phyloP scores from a whole-genome alignment of 768 basidiomycete species.

The Hericium alpestre region DNA sequence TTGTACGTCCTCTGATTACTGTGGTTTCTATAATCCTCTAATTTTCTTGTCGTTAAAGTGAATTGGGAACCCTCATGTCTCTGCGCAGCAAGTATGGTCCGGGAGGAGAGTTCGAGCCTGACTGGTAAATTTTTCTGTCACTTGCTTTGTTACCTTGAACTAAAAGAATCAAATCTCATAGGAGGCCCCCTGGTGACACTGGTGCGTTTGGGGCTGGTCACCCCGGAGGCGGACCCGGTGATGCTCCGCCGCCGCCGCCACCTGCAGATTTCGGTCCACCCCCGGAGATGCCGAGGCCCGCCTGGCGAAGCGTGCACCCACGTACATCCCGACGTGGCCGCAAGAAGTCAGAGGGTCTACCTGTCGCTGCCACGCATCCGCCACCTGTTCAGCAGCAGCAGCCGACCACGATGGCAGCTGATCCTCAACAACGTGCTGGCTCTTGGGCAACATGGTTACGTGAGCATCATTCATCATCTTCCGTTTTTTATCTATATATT shows the following conservation, averaged over 20 bases:
- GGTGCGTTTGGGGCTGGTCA: conserved; percentile 17
- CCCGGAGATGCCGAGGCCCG: conserved; percentile 9
- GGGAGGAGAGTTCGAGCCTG: conserved; percentile 77
- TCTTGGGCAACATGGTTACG: conserved; percentile 37
- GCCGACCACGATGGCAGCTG: background rate
- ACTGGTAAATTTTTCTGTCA: conserved; percentile 41
- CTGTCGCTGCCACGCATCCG: conserved; percentile 2
- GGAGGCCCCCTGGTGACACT: conserved; percentile 18
- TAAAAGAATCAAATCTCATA: conserved; percentile 25
- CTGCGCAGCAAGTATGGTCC: conserved; percentile 70
- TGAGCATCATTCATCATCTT: conserved; percentile 11
- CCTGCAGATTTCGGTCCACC: conserved; percentile 15
- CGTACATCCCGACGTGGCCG: conserved; percentile 11
- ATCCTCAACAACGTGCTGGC: conserved; percentile 14
- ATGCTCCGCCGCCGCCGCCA: conserved; percentile 15
- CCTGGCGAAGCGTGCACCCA: conserved; percentile 14
- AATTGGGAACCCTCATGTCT: conserved; percentile 61
- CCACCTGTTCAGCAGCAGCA: background rate
- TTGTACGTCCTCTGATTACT: conserved; percentile 41
- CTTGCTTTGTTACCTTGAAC: background rate
- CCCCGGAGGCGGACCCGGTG: conserved; percentile 1
- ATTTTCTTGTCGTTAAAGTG: conserved; percentile 32
- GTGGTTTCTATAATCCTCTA: background rate
- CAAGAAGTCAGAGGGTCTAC: conserved; percentile 9
- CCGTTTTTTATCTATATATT: too few species aligned